These are phyloP conservation scores for Alectoria sarmentosa DNA, from an alignment of 495 filamentous ascomycete genomes.

Conservation along the genomic window DNA sequence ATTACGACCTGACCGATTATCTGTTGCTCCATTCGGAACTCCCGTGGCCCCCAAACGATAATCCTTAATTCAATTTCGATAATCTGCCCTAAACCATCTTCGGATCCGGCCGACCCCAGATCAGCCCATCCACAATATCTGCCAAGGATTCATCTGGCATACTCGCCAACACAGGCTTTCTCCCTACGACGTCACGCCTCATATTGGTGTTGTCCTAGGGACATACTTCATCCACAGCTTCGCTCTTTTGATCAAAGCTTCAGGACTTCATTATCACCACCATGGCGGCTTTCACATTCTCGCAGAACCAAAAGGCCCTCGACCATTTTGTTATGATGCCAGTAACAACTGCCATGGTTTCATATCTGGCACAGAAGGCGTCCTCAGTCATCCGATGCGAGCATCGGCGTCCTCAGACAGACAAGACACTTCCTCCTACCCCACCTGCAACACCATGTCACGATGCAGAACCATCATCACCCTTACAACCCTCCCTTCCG, in stretches of 20 bases:
- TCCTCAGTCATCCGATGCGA: conserved; percentile 90
- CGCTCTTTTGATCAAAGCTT: conserved; percentile 5
- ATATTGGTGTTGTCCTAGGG: conserved; percentile 4
- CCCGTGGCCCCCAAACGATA: conserved; percentile 7
- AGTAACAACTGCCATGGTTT: conserved; percentile 78
- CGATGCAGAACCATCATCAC: conserved; percentile 39
- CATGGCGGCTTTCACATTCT: conserved; percentile 37
- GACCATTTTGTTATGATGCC: conserved; percentile 81
- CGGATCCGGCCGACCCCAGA: conserved; percentile 18
- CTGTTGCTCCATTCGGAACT: conserved; percentile 12
- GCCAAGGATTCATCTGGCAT: conserved; percentile 11
- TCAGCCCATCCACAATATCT: conserved; percentile 12
- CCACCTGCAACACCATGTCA: conserved; percentile 60
- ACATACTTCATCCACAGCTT: conserved; percentile 10
- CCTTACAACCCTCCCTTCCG: conserved; percentile 51
- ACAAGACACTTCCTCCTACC: conserved; percentile 57
- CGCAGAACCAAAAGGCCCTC: conserved; percentile 71
- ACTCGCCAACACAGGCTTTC: conserved; percentile 11
- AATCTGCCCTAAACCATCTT: conserved; percentile 13
- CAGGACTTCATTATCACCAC: conserved; percentile 12
- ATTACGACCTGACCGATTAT: conserved; percentile 4
- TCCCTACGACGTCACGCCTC: conserved; percentile 12
- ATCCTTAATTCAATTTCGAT: conserved; percentile 18
- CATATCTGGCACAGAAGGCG: conserved; percentile 75
- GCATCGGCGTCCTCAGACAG: conserved; percentile 40